Evolutionary conservation across 192 early-diverging fungal genomes (phyloP).

Genomic region (Dissophora globulifera): DNA sequence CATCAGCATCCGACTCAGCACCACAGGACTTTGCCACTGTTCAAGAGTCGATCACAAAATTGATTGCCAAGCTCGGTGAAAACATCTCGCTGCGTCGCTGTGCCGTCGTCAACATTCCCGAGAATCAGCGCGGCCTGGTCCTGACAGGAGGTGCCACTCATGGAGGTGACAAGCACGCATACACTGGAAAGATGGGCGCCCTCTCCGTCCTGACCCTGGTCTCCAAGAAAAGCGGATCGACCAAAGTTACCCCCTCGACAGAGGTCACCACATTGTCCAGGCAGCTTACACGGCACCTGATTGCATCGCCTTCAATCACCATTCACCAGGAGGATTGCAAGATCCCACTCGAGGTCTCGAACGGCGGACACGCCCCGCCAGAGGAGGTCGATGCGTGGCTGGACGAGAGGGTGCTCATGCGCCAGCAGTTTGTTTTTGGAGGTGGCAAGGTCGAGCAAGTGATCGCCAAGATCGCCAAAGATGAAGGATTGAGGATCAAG

Average conservation of each 20-base stretch:
- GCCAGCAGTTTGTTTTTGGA: slow-evolving; percentile 81
- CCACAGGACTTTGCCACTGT: slow-evolving; percentile 56
- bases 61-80: slow-evolving; percentile 89
- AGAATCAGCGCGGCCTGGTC: slow-evolving; percentile 47
- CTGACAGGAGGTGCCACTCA: slow-evolving; percentile 80
- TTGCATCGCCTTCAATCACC: slow-evolving; percentile 79
- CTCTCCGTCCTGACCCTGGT: slow-evolving; percentile 72
- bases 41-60: slow-evolving; percentile 73
- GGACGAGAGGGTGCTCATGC: slow-evolving; percentile 68
- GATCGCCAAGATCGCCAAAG: slow-evolving; percentile 58
- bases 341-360: slow-evolving; percentile 54
- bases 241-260: slow-evolving; percentile 31
- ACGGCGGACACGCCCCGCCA: slow-evolving; percentile 51
- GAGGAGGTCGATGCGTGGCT: slow-evolving; percentile 56
- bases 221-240: slow-evolving; percentile 41
- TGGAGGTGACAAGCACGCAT: slow-evolving; percentile 64
- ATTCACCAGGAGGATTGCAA: slow-evolving; percentile 59
- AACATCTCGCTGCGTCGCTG: slow-evolving; percentile 86
- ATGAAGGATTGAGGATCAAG: slow-evolving; percentile 60
- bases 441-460: slow-evolving; percentile 78
- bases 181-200: slow-evolving; percentile 82
- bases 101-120: slow-evolving; percentile 51
- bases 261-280: slow-evolving; percentile 68
- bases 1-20: slow-evolving; percentile 7
- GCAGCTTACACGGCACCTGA: slow-evolving; percentile 88